Evolutionary conservation across 2,329 filamentous ascomycete species (phyloP).

Genomic region (Thermoascus crustaceus): DNA sequence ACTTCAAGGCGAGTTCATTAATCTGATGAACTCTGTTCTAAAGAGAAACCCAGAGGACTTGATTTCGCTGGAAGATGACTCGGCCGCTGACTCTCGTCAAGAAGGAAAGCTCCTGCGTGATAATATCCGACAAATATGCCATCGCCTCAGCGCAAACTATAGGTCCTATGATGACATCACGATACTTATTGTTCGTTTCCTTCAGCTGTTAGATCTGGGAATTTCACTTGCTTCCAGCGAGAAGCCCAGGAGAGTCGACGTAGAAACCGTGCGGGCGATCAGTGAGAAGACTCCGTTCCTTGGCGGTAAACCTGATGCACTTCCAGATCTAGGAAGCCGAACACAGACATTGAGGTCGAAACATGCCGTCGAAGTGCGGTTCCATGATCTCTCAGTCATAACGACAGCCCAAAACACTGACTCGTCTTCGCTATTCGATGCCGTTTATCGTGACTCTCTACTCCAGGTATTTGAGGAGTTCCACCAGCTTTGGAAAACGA

Average conservation of each 20-base stretch:
- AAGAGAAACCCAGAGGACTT: constrained; percentile 30
- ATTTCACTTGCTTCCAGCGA: constrained; percentile 49
- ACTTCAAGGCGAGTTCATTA: constrained; percentile 76
- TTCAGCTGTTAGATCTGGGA: constrained; percentile 71
- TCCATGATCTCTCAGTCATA: constrained; percentile 32
- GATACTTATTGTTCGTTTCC: constrained; percentile 65
- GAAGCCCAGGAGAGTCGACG: constrained; percentile 9
- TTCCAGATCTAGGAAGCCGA: constrained; percentile 7
- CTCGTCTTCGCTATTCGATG: constrained; percentile 29
- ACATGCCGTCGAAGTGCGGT: constrained; percentile 25
- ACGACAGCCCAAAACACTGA: constrained; percentile 27
- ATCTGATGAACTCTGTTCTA: constrained; percentile 59
- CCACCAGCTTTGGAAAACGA: constrained; percentile 72
- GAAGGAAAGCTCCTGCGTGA: constrained; percentile 39
- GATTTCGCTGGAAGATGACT: no score
- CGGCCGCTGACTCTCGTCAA: constrained; percentile 15
- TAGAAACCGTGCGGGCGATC: constrained; percentile 20
- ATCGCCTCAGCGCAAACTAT: constrained; percentile 61
- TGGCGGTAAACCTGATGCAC: constrained; percentile 19
- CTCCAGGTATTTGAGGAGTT: constrained; percentile 63
- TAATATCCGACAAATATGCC: constrained; percentile 61
- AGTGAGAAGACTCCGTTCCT: constrained; percentile 34
- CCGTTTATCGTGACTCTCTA: constrained; percentile 45
- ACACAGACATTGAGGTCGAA: constrained; percentile 11
- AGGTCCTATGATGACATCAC: constrained; percentile 80